A percentile compares a stretch with the other conserved stretches of the same genome.
Evolutionary conservation across 306 rosid species (phyloP).

Genomic region (Vigna unguiculata): DNA sequence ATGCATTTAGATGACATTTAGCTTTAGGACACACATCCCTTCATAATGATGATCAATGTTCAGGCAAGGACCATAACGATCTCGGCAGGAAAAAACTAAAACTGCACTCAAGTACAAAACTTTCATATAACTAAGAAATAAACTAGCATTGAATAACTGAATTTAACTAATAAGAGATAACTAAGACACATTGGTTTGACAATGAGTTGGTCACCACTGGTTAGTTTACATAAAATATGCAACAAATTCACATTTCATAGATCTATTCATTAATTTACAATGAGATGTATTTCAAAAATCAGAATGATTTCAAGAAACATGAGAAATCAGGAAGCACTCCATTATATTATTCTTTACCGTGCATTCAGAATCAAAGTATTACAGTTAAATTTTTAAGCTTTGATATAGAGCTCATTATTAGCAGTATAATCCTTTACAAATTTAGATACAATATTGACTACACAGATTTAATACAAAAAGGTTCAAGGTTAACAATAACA

Average conservation of each 20-base stretch:
- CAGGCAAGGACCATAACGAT: not conserved
- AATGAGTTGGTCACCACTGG: no score
- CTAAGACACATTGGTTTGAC: not conserved
- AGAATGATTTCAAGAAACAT: not conserved
- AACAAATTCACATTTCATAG: not conserved
- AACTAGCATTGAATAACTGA: not conserved
- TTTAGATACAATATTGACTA: constrained; percentile 5
- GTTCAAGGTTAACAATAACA: constrained; percentile 48
- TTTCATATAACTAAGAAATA: not conserved
- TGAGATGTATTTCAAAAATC: not conserved
- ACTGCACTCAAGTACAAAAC: not conserved
- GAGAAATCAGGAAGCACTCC: not conserved
- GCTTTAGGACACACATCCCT: not conserved
- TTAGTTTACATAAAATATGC: not conserved
- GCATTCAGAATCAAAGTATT: not conserved
- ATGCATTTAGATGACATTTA: no score
- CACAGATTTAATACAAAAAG: constrained; percentile 2
- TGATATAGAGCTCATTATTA: not conserved
- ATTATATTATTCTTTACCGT: not conserved
- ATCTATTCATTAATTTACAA: not conserved
- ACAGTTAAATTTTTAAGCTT: not conserved
- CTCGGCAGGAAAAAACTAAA: not conserved
- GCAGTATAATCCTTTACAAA: not conserved
- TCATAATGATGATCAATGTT: not conserved
- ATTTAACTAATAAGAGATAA: no score